Percentiles rank a stretch among this genome's conserved stretches.
Conservation (phyloP, 2,329 filamentous ascomycete species). For the Colletotrichum cereale region DNA sequence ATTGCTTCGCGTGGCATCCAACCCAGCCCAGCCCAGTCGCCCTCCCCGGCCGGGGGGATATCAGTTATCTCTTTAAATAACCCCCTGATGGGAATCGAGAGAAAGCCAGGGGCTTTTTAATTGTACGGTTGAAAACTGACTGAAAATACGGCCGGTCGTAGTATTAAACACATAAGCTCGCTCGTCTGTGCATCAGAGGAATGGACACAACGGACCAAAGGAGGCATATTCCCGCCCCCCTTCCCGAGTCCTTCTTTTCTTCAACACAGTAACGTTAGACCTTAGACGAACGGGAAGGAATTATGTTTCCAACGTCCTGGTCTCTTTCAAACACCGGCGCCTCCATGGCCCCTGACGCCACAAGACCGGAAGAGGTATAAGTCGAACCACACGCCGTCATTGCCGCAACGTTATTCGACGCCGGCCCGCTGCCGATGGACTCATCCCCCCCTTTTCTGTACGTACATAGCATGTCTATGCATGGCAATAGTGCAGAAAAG, state of each 20-base stretch:
- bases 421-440: background rate
- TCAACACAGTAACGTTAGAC: background rate
- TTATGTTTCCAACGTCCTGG: conserved; percentile 21
- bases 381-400: conserved; percentile 10
- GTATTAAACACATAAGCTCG: background rate
- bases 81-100: background rate
- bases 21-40: background rate
- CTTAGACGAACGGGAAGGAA: background rate
- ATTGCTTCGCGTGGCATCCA: background rate
- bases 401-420: background rate
- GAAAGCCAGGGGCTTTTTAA: background rate
- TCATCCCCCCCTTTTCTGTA: background rate
- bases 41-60: too few species aligned
- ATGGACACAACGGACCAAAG: background rate
- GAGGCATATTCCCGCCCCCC: conserved; percentile 29
- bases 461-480: background rate
- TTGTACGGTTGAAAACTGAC: background rate
- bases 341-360: conserved; percentile 9
- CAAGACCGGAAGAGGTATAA: conserved; percentile 11
- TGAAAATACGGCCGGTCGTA: background rate
- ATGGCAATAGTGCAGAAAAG: background rate
- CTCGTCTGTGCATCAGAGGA: background rate
- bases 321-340: conserved; percentile 25
- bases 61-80: background rate
- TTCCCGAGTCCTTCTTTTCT: conserved; percentile 18